Percentiles rank a stretch among this genome's conserved stretches.
Conservation (phyloP, 164 flowering plant species). For the Taxillus chinensis region DNA sequence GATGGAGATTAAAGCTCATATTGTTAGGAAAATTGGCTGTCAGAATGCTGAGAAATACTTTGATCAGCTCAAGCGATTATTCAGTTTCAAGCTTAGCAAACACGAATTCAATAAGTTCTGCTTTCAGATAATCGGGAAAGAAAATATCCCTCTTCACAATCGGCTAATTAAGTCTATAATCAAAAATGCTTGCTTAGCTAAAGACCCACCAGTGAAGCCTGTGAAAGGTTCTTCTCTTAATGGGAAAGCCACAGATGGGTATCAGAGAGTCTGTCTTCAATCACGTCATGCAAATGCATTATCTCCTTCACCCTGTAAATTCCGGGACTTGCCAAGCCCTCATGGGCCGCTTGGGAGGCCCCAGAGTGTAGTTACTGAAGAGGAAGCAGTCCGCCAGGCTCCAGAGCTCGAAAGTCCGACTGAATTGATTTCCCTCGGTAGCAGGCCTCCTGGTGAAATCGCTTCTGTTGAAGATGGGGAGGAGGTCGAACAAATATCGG, state of each 20-base stretch:
- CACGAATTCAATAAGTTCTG: slow-evolving; percentile 54
- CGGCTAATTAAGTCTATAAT: slow-evolving; percentile 42
- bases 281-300: slow-evolving; percentile 37
- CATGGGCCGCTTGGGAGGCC: slow-evolving; percentile 47
- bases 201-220: slow-evolving; percentile 40
- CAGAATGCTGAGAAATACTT: slow-evolving; percentile 62
- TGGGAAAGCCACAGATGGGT: slow-evolving; percentile 26
- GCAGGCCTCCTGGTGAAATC: slow-evolving; percentile 61
- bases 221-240: slow-evolving; percentile 18
- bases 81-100: slow-evolving; percentile 45
- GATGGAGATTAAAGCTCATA: slow-evolving; percentile 47
- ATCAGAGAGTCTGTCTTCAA: slow-evolving; percentile 32
- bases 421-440: slow-evolving; percentile 54
- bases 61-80: slow-evolving; percentile 33
- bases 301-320: slow-evolving; percentile 54
- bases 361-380: slow-evolving; percentile 15
- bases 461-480: slow-evolving; percentile 85
- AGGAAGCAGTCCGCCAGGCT: slow-evolving; percentile 29
- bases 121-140: slow-evolving; percentile 48
- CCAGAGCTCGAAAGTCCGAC: slow-evolving; percentile 57
- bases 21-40: slow-evolving; percentile 47
- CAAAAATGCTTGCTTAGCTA: slow-evolving; percentile 50
- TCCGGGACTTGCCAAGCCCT: slow-evolving; percentile 49
- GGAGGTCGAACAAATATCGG: slow-evolving; percentile 65
- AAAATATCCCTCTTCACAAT: slow-evolving; percentile 68